phyloP scores from a whole-genome alignment of 768 basidiomycete species.

The Suillus bovinus region DNA sequence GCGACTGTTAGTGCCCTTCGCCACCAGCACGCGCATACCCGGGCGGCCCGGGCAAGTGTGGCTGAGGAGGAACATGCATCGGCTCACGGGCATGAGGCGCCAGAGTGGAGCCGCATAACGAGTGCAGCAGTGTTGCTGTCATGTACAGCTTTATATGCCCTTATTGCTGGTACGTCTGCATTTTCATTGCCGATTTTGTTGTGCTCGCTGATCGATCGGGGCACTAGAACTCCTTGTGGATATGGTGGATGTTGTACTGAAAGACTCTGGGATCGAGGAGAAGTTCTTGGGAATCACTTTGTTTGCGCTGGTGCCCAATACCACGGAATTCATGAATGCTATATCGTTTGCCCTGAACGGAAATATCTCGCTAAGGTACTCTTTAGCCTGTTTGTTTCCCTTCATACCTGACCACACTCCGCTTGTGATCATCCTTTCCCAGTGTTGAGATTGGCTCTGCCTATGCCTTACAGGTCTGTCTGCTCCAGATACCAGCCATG shows the following conservation, averaged over 20 bases:
- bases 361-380: conserved; percentile 93
- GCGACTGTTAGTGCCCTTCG: conserved; percentile 90
- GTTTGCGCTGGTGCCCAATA: conserved; percentile 97
- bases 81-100: conserved; percentile 87
- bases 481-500: conserved; percentile 98
- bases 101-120: conserved; percentile 90
- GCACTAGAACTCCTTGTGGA: conserved; percentile 85
- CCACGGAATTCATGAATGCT: conserved; percentile 99
- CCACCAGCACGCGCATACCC: conserved; percentile 65
- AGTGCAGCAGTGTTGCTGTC: conserved; percentile 87
- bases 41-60: conserved; percentile 46
- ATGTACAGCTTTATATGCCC: conserved; percentile 91
- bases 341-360: conserved; percentile 97
- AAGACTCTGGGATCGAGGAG: conserved; percentile 91
- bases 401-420: conserved; percentile 5
- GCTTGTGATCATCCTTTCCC: conserved; percentile 10
- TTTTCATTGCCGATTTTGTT: conserved; percentile 11
- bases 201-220: background rate
- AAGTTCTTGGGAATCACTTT: conserved; percentile 97
- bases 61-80: conserved; percentile 47
- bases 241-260: conserved; percentile 90
- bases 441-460: conserved; percentile 99
- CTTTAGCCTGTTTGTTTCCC: background rate
- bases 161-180: conserved; percentile 80
- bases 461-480: conserved; percentile 96